These are phyloP conservation scores for Phialophora expanda DNA, from an alignment of 2,329 filamentous ascomycete species.

Conservation along the genomic window DNA sequence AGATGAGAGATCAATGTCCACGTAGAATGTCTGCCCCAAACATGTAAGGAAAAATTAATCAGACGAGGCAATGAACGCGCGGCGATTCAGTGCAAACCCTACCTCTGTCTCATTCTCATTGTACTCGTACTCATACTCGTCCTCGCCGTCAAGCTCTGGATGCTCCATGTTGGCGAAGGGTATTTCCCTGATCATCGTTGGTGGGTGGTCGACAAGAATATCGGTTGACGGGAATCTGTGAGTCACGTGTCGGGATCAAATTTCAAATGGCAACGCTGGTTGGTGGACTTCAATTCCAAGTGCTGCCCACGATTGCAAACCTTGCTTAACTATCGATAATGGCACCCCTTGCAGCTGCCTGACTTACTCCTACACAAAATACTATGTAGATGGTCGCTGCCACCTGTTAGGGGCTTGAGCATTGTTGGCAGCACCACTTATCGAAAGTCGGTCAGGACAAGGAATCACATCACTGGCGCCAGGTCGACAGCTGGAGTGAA, in stretches of 20 bases:
- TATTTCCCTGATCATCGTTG: neutral
- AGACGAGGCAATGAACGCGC: neutral
- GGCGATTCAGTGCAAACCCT: conserved; percentile 29
- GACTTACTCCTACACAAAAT: neutral
- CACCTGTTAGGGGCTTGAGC: neutral
- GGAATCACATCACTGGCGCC: neutral
- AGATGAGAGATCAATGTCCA: conserved; percentile 64
- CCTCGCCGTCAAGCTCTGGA: conserved; percentile 42
- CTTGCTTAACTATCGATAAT: neutral
- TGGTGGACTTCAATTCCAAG: neutral
- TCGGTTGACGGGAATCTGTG: neutral
- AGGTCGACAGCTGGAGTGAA: conserved; percentile 1
- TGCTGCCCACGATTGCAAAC: neutral
- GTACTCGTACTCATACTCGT: conserved; percentile 66
- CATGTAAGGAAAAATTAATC: conserved; percentile 23
- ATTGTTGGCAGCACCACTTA: neutral
- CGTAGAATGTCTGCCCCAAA: conserved; percentile 58
- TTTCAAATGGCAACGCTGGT: conserved; percentile 13
- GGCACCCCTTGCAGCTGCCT: neutral
- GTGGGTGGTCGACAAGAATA: neutral
- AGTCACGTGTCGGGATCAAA: neutral
- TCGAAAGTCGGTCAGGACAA: conserved; percentile 14
- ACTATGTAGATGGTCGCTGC: neutral
- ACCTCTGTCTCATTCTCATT: conserved; percentile 60
- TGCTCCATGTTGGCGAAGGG: conserved; percentile 11